Conservation (phyloP, 106 monocot genomes). For the Triglochin maritima region DNA sequence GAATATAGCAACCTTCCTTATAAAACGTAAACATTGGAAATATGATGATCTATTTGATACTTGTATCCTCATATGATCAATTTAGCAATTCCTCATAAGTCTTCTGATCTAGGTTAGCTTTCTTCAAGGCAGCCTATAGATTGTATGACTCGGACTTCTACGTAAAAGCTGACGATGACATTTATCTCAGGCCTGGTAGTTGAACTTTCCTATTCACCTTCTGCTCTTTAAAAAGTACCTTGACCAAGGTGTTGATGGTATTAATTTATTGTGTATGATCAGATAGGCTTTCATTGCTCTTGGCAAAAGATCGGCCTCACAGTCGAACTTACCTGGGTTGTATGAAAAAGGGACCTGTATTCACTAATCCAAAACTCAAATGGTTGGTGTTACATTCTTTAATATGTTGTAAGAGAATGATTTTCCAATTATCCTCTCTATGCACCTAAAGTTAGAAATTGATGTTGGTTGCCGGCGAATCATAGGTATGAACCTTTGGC, state of each 20-base stretch:
- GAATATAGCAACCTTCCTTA: constrained; percentile 73
- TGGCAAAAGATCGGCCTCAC: constrained; percentile 67
- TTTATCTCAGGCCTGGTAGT: constrained; percentile 92
- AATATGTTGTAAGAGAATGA: background rate
- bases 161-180: constrained; percentile 98
- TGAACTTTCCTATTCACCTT: background rate
- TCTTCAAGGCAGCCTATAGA: constrained; percentile 89
- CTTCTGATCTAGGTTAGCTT: constrained; percentile 53
- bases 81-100: background rate
- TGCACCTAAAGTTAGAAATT: background rate
- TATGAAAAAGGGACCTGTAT: constrained; percentile 96
- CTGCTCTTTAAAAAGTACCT: background rate
- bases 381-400: constrained; percentile 36
- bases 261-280: background rate
- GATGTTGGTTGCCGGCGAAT: background rate
- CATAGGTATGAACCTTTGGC: constrained; percentile 72
- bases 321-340: constrained; percentile 85
- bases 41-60: background rate
- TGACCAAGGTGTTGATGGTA: background rate
- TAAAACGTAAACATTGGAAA: constrained; percentile 55
- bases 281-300: constrained; percentile 81
- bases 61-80: background rate
- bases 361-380: constrained; percentile 88
- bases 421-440: background rate
- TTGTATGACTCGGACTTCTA: constrained; percentile 87